Evolutionary conservation across 495 filamentous ascomycete genomes (phyloP), one percentile per base, ranked within the genome.

Genomic region (Aspergillus sclerotiicarbonarius): DNA sequence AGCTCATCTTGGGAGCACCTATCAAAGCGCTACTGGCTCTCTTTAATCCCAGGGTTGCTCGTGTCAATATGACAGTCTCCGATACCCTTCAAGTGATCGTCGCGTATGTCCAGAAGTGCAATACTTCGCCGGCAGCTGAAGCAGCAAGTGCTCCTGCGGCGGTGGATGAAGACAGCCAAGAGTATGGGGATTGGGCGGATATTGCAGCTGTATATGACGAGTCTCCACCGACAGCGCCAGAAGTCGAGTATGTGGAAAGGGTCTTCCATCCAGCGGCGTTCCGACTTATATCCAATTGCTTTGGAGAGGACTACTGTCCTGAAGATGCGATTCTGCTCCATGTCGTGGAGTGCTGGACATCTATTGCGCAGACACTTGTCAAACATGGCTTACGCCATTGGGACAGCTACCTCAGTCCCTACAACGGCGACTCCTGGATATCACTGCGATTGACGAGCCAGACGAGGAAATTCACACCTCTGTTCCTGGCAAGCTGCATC

Each of bases 121-220:
- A 35, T 45, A 19, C 54, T 57, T 25, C 56, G 50, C 56, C 51
- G 25, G 33, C 21, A 15, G 10, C 41, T 43, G 57, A 32, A 32
- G 6, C 13, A 37, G 43, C 54, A 45, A 60, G 63, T 18, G 45
- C 35, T 29, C 31, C 55, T 45, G 58, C 65, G 10, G 29, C 56
- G 39, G 43, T 50, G 0, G 80, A 82, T 51, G 88, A 90, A 50
- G 88, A 90, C 44, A 90, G 87, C 57, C 88, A 90, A 66, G 88
- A 90, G 44, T 90, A 86, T 66, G 88, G 87, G 29, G 88, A 89
- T 60, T 88, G 81, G 77, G 68, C 76, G 41, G 86, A 73, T 35
- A 75, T 87, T 43, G 80, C 81, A 46, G 79, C 81, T 41, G 64
- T 79, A 30, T 75, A 77, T 19, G 66, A 71, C 20, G 69, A 73